phyloP scores from a whole-genome alignment of 306 rosid species.

The Canavalia gladiata region DNA sequence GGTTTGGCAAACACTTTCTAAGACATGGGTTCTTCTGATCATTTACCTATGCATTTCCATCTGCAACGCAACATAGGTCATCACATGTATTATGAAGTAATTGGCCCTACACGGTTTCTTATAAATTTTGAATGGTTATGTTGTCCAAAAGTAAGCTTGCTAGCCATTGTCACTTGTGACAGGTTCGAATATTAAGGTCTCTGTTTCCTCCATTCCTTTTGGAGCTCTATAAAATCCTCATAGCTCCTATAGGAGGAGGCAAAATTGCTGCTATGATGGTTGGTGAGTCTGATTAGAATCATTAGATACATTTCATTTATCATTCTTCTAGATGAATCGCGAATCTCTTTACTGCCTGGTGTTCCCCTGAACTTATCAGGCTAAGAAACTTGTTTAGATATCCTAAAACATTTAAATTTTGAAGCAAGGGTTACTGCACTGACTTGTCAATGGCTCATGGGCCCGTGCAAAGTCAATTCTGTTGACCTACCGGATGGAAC shows the following conservation, averaged over 20 bases:
- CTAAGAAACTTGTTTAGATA: conserved; percentile 43
- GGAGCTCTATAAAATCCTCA: conserved; percentile 74
- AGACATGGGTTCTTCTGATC: neutral
- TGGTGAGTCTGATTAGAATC: conserved; percentile 66
- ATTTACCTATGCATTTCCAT: neutral
- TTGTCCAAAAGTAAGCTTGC: conserved; percentile 16
- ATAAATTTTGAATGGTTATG: conserved; percentile 33
- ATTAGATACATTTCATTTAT: conserved; percentile 1
- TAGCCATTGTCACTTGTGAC: conserved; percentile 31
- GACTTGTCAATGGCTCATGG: conserved; percentile 98
- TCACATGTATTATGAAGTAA: neutral
- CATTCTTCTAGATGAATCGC: conserved; percentile 30
- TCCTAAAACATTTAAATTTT: conserved; percentile 48
- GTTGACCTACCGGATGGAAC: conserved; percentile 73
- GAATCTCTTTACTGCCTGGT: conserved; percentile 25
- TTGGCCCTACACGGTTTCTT: conserved; percentile 7
- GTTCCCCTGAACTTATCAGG: conserved; percentile 24
- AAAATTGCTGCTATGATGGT: conserved; percentile 92
- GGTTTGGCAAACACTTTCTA: conserved; percentile 7
- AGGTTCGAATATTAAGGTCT: conserved; percentile 79
- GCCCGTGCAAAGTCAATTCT: conserved; percentile 78
- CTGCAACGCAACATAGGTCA: neutral
- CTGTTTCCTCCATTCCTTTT: conserved; percentile 87
- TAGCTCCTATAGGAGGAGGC: conserved; percentile 83
- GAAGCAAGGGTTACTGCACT: conserved; percentile 96